phyloP scores from a whole-genome alignment of 768 basidiomycete species.

The Tulasnella sp. region DNA sequence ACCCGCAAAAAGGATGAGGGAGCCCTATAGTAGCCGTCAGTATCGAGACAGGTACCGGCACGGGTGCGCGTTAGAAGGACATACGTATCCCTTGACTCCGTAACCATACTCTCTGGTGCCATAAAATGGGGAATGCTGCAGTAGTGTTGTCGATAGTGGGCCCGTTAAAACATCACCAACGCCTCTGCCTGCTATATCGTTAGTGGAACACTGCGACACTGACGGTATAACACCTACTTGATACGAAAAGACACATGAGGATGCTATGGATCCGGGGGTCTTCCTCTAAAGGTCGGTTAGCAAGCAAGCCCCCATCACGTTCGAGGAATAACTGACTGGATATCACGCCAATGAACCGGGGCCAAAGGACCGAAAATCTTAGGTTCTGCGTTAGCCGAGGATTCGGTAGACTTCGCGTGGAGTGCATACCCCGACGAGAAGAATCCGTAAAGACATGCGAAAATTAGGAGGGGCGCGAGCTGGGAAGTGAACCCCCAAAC shows the following conservation, averaged over 20 bases:
- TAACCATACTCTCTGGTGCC: not conserved
- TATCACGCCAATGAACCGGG: slow-evolving; percentile 22
- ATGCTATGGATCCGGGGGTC: not conserved
- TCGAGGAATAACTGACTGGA: not conserved
- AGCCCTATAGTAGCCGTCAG: not conserved
- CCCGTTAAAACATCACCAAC: not conserved
- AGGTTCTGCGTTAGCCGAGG: not conserved
- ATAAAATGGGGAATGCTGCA: slow-evolving; percentile 1
- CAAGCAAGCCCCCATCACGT: no score
- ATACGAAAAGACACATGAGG: not conserved
- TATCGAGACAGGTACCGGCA: not conserved
- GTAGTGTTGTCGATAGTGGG: not conserved
- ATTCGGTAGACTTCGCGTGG: not conserved
- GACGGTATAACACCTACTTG: not conserved
- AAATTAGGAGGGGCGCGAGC: slow-evolving; percentile 9
- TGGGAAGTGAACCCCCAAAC: slow-evolving; percentile 18
- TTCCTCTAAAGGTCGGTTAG: not conserved
- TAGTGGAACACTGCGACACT: not conserved
- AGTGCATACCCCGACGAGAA: slow-evolving; percentile 12
- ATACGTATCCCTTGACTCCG: slow-evolving; percentile 1
- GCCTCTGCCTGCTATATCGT: not conserved
- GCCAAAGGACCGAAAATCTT: slow-evolving; percentile 24
- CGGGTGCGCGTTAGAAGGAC: not conserved
- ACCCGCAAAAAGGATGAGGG: slow-evolving; percentile 15
- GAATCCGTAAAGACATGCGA: slow-evolving; percentile 21